Evolutionary conservation across 768 basidiomycete genomes (phyloP).

Genomic region (Rubroboletus pulcherrimus): DNA sequence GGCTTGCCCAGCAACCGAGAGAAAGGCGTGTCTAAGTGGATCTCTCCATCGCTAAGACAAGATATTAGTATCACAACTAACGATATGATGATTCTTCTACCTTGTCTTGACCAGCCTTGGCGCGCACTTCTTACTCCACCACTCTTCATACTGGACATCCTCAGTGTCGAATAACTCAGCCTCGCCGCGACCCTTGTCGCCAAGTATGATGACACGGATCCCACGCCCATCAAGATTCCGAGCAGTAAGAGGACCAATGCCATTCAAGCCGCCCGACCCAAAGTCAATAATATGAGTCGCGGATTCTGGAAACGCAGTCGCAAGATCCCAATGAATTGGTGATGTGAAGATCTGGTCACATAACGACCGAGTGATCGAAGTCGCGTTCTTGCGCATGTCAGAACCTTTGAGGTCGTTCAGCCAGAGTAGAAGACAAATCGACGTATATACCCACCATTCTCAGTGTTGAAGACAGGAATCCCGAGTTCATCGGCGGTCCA

Average conservation of each 20-base stretch:
- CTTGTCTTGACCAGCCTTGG: constrained; percentile 86
- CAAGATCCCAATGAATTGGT: constrained; percentile 91
- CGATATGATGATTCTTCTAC: constrained; percentile 35
- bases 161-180: constrained; percentile 76
- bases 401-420: constrained; percentile 50
- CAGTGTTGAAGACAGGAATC: constrained; percentile 90
- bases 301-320: constrained; percentile 82
- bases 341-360: constrained; percentile 91
- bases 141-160: constrained; percentile 70
- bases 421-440: constrained; percentile 17
- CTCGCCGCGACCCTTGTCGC: constrained; percentile 87
- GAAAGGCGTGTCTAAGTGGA: constrained; percentile 95
- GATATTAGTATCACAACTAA: background rate
- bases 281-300: constrained; percentile 97
- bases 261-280: constrained; percentile 90
- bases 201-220: constrained; percentile 82
- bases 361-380: constrained; percentile 80
- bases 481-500: constrained; percentile 67
- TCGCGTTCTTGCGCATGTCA: constrained; percentile 68
- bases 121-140: constrained; percentile 89
- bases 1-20: constrained; percentile 94
- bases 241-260: constrained; percentile 88
- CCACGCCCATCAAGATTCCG: constrained; percentile 93
- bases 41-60: constrained; percentile 69
- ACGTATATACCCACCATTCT: constrained; percentile 62